phyloP scores from a whole-genome alignment of 2,329 filamentous ascomycete species.

The Diaporthe ampelina region DNA sequence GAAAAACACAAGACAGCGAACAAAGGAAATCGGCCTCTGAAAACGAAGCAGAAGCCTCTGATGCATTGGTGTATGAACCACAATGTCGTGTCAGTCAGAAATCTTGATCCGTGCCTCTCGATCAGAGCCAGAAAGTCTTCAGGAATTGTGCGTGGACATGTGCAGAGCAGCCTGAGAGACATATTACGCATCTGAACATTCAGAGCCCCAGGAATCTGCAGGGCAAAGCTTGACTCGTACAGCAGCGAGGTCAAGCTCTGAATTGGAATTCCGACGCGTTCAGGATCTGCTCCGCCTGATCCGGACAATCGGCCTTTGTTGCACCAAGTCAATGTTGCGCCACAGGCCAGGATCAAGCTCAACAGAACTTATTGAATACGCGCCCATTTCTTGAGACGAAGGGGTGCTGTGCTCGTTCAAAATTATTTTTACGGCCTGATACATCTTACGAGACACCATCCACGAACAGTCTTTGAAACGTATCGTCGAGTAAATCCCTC shows the following conservation, averaged over 20 bases:
- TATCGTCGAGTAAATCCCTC: too few species aligned
- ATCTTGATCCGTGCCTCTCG: neutral
- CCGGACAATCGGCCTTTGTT: neutral
- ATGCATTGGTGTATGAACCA: neutral
- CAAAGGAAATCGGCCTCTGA: neutral
- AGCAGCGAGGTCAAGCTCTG: neutral
- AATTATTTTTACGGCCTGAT: neutral
- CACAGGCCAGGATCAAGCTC: neutral
- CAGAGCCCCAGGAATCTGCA: neutral
- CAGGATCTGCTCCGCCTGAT: neutral
- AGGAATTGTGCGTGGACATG: neutral
- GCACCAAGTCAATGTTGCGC: neutral
- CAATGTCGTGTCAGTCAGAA: neutral
- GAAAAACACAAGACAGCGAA: neutral
- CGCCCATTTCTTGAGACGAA: neutral
- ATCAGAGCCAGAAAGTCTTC: too few species aligned
- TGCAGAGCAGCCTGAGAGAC: neutral
- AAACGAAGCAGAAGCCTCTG: neutral
- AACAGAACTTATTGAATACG: neutral
- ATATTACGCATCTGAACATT: neutral
- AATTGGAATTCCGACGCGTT: neutral
- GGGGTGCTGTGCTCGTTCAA: neutral
- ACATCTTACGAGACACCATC: too few species aligned
- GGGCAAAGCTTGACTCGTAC: slow-evolving; percentile 2
- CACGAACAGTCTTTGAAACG: too few species aligned